These are phyloP conservation scores for Medicago arabica DNA, from an alignment of 306 rosid genomes.

Conservation along the genomic window DNA sequence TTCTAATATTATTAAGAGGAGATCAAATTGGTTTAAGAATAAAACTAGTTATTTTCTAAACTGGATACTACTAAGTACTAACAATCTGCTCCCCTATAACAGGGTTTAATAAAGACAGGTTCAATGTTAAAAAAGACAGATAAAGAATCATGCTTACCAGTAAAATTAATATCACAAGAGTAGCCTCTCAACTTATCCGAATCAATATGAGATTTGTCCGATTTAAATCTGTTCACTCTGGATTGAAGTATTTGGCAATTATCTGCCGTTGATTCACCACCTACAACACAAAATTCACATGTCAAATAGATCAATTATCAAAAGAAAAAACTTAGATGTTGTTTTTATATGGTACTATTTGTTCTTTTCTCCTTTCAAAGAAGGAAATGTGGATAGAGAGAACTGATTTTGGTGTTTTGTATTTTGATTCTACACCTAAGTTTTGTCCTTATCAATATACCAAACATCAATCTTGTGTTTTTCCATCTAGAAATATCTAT, in stretches of 20 bases:
- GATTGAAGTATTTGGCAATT: conserved; percentile 97
- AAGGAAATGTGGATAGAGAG: background rate
- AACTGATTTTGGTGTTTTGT: background rate
- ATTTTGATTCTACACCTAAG: too few species aligned
- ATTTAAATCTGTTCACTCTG: conserved; percentile 86
- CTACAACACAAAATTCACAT: conserved; percentile 51
- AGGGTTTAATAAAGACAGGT: conserved; percentile 6
- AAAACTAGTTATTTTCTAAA: background rate
- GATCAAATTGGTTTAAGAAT: background rate
- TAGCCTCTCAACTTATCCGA: conserved; percentile 54
- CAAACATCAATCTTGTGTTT: too few species aligned
- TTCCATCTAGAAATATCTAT: background rate
- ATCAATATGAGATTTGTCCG: conserved; percentile 75
- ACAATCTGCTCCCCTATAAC: background rate
- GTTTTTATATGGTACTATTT: background rate
- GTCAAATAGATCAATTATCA: conserved; percentile 30
- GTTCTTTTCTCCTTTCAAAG: background rate
- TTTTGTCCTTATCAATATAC: background rate
- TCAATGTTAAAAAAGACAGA: conserved; percentile 17
- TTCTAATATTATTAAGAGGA: conserved; percentile 14
- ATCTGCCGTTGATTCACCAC: conserved; percentile 83
- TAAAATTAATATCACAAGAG: conserved; percentile 65
- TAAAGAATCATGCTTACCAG: conserved; percentile 53
- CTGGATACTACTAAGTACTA: background rate
- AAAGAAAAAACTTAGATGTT: background rate